Conservation (phyloP, 768 basidiomycete species). For the Leucosporidium creatinivorum region DNA sequence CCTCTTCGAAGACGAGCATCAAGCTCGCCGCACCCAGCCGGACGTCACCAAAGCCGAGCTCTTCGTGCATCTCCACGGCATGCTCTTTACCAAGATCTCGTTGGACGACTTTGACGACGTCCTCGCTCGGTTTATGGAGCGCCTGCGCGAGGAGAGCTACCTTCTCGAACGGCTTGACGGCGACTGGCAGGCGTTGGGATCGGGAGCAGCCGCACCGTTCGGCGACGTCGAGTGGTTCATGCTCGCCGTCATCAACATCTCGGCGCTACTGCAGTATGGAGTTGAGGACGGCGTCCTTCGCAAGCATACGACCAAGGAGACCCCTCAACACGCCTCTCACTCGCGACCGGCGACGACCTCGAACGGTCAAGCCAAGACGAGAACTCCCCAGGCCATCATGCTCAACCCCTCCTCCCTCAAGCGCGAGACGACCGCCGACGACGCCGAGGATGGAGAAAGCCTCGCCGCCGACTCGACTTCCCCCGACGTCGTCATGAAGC, state of each 20-base stretch:
- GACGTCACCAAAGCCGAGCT: constrained; percentile 65
- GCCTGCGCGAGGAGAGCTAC: constrained; percentile 25
- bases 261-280: constrained; percentile 81
- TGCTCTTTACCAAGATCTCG: constrained; percentile 92
- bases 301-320: constrained; percentile 38
- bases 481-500: constrained; percentile 31
- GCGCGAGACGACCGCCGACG: background rate
- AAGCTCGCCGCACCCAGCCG: constrained; percentile 64
- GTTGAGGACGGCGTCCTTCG: constrained; percentile 62
- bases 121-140: constrained; percentile 76
- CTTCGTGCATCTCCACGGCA: constrained; percentile 87
- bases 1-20: constrained; percentile 72
- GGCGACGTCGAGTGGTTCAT: constrained; percentile 77
- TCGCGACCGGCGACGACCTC: background rate
- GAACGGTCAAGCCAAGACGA: background rate
- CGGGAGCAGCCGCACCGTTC: constrained; percentile 34
- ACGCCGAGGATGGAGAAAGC: background rate
- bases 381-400: constrained; percentile 30
- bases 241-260: constrained; percentile 84
- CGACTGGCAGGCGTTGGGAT: constrained; percentile 39
- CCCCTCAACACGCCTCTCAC: background rate
- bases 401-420: constrained; percentile 18
- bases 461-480: background rate
- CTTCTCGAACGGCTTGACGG: background rate
- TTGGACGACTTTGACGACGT: constrained; percentile 82